These are phyloP conservation scores for Cutaneotrichosporon sp. DNA, from an alignment of 1,284 basidiomycete genomes.

Conservation along the genomic window DNA sequence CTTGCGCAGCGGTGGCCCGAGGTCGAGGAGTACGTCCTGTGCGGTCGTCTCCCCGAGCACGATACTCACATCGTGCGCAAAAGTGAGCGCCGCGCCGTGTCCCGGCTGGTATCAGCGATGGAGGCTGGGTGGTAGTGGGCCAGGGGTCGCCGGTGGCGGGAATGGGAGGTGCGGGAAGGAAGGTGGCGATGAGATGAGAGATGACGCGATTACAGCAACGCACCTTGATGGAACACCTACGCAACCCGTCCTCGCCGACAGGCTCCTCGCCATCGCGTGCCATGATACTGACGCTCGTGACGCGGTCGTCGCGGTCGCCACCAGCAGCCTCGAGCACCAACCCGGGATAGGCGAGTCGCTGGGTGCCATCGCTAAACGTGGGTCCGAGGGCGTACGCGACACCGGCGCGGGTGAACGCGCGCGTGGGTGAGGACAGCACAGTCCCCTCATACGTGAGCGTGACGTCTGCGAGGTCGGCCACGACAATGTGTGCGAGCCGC, in stretches of 20 bases:
- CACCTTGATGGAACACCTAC: slow-evolving; percentile 29
- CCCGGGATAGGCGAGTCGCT: slow-evolving; percentile 62
- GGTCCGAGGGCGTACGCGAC: slow-evolving; percentile 77
- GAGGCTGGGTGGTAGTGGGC: background rate
- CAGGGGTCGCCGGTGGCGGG: background rate
- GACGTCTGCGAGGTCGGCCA: slow-evolving; percentile 55
- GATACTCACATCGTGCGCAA: slow-evolving; percentile 57
- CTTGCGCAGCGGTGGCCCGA: slow-evolving; percentile 72
- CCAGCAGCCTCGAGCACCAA: slow-evolving; percentile 68
- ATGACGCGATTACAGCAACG: slow-evolving; percentile 5
- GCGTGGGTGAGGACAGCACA: slow-evolving; percentile 59
- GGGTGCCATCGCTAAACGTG: slow-evolving; percentile 62
- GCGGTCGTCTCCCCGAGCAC: slow-evolving; percentile 75
- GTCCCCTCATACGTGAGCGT: slow-evolving; percentile 68
- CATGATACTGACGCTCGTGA: slow-evolving; percentile 32
- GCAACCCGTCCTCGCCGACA: slow-evolving; percentile 15
- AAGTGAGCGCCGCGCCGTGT: slow-evolving; percentile 65
- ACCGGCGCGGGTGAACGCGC: slow-evolving; percentile 63
- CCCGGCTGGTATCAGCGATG: slow-evolving; percentile 59
- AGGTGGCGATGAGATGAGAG: background rate
- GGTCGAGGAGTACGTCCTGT: slow-evolving; percentile 72
- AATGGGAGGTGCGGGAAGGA: background rate
- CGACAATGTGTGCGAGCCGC: slow-evolving; percentile 68
- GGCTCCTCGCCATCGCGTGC: slow-evolving; percentile 49
- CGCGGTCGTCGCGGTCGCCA: slow-evolving; percentile 56